Evolutionary conservation across 1,139 yeast species (phyloP).

Genomic region (Saccharomyces hybrid): DNA sequence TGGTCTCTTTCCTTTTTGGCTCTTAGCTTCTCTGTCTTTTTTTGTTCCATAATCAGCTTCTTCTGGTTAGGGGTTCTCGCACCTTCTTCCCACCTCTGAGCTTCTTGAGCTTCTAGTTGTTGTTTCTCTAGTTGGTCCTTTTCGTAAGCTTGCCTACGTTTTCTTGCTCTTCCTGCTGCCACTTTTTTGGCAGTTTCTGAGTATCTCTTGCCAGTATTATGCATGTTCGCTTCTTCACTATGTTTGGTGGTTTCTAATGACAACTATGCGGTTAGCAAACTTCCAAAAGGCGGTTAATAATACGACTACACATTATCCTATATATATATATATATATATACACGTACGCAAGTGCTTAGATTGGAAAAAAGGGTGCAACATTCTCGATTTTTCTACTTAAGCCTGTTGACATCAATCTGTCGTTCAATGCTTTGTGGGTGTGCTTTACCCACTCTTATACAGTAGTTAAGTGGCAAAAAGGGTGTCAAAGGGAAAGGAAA

Average conservation of each 20-base stretch:
- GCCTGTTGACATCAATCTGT: not conserved
- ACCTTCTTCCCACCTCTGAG: slow-evolving; percentile 31
- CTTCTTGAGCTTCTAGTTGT: slow-evolving; percentile 19
- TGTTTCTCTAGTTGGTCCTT: slow-evolving; percentile 18
- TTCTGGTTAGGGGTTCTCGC: slow-evolving; percentile 26
- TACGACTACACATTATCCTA: not conserved
- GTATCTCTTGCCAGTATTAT: slow-evolving; percentile 26
- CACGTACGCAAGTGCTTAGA: not conserved
- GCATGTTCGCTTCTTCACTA: not conserved
- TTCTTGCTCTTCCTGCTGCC: slow-evolving; percentile 25
- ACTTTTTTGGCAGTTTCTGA: slow-evolving; percentile 26
- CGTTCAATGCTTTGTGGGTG: not conserved
- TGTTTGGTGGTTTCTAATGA: not conserved
- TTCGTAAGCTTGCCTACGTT: slow-evolving; percentile 21
- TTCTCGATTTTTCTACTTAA: not conserved
- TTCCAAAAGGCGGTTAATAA: not conserved
- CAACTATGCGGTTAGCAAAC: not conserved
- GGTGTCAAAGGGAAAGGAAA: not conserved
- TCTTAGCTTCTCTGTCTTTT: slow-evolving; percentile 19
- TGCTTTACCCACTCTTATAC: not conserved
- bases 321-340: not conserved
- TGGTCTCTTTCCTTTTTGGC: slow-evolving; percentile 26
- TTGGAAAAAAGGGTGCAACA: not conserved
- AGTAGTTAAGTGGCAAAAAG: not conserved
- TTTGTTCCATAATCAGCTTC: slow-evolving; percentile 19